phyloP scores from a whole-genome alignment of 164 flowering plant genomes.

The Pachysandra terminalis region DNA sequence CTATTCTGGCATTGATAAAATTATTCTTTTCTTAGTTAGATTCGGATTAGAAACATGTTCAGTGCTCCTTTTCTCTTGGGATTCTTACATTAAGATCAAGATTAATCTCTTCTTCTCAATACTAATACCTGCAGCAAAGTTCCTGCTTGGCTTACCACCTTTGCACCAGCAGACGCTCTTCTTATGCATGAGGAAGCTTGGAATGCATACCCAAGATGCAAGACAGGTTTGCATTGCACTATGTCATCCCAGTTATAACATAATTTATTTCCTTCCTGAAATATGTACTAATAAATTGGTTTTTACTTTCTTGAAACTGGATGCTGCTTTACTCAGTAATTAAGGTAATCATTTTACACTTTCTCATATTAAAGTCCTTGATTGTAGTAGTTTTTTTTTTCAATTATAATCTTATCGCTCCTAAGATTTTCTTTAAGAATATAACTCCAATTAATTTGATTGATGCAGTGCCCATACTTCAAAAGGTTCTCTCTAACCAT shows the following conservation, averaged over 20 bases:
- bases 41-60: background rate
- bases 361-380: background rate
- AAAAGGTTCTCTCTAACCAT: conserved; percentile 45
- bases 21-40: background rate
- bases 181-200: conserved; percentile 75
- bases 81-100: background rate
- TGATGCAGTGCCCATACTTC: conserved; percentile 64
- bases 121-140: conserved; percentile 46
- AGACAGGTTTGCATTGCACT: conserved; percentile 44
- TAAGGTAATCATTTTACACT: conserved; percentile 30
- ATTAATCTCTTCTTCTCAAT: background rate
- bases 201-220: conserved; percentile 77
- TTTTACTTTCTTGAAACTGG: conserved; percentile 19
- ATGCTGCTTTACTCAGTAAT: conserved; percentile 32
- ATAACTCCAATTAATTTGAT: background rate
- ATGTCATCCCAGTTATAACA: background rate
- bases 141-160: conserved; percentile 62
- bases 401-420: background rate
- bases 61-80: background rate
- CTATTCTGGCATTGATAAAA: background rate
- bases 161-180: conserved; percentile 72
- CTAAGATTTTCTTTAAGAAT: background rate
- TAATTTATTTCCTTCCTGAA: background rate
- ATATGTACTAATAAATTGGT: conserved; percentile 15
- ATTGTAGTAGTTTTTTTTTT: background rate